These are phyloP conservation scores for Vanrija sp. DNA, from an alignment of 1,284 basidiomycete genomes.

Conservation along the genomic window DNA sequence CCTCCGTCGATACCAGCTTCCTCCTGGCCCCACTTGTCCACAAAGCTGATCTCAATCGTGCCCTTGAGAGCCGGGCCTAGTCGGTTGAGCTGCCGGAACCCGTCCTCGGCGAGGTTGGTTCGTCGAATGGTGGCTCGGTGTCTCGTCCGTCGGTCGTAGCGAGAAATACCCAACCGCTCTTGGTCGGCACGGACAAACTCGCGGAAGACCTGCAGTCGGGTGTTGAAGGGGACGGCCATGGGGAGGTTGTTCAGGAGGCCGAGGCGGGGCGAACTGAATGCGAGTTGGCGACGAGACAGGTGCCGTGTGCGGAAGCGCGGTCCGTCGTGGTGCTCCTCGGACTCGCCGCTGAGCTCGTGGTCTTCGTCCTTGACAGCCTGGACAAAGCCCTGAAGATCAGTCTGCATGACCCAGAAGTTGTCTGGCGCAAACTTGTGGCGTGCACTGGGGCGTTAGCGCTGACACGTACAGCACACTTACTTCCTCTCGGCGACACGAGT, in stretches of 20 bases:
- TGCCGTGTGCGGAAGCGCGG: slow-evolving; percentile 11
- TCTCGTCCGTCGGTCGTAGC: slow-evolving; percentile 13
- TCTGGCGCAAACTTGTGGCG: slow-evolving; percentile 70
- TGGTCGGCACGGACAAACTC: slow-evolving; percentile 61
- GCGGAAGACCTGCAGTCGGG: slow-evolving; percentile 83
- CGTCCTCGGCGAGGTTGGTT: slow-evolving; percentile 76
- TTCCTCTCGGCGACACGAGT: slow-evolving; percentile 78
- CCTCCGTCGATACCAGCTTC: slow-evolving; percentile 68
- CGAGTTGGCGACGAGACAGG: slow-evolving; percentile 59
- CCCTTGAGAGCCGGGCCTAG: slow-evolving; percentile 71
- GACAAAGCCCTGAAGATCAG: slow-evolving; percentile 78
- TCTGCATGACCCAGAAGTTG: slow-evolving; percentile 79
- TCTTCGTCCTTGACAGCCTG: slow-evolving; percentile 73
- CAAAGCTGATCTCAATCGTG: slow-evolving; percentile 78
- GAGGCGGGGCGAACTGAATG: slow-evolving; percentile 74
- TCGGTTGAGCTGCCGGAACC: slow-evolving; percentile 63
- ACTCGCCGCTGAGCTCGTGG: slow-evolving; percentile 35
- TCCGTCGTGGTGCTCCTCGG: slow-evolving; percentile 1
- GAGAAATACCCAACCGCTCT: slow-evolving; percentile 34
- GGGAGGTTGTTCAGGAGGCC: slow-evolving; percentile 94
- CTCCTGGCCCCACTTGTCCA: slow-evolving; percentile 61
- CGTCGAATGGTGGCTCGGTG: slow-evolving; percentile 63
- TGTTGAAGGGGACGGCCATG: slow-evolving; percentile 90
- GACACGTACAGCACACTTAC: slow-evolving; percentile 53
- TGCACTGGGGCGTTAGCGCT: slow-evolving; percentile 56